Conservation (phyloP, 2,329 filamentous ascomycete genomes). For the Pleomassaria siparia region DNA sequence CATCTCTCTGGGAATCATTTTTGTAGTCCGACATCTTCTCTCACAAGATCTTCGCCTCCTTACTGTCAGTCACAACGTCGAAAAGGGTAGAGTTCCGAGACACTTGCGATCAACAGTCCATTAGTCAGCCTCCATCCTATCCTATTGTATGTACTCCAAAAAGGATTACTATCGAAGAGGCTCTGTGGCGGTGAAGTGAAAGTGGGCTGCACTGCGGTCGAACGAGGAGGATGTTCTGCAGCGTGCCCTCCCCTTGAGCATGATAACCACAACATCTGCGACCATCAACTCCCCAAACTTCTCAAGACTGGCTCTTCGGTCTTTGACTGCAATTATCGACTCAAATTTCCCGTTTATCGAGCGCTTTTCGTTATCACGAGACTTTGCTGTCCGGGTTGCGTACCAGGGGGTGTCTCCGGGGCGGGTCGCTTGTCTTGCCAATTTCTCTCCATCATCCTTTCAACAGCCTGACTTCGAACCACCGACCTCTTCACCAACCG, state of each 20-base stretch:
- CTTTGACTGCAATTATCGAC: background rate
- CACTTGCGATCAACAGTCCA: background rate
- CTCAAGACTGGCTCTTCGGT: background rate
- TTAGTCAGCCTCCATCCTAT: background rate
- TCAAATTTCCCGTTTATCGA: background rate
- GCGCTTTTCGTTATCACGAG: constrained; percentile 2
- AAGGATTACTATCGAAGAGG: background rate
- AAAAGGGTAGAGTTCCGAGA: background rate
- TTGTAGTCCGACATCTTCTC: no score
- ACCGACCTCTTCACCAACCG: constrained; percentile 24
- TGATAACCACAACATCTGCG: background rate
- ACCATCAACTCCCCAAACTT: constrained; percentile 1
- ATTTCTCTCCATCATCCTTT: constrained; percentile 26
- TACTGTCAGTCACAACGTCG: background rate
- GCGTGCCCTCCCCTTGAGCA: background rate
- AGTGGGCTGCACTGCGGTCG: background rate
- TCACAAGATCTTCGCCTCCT: no score
- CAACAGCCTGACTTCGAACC: constrained; percentile 17
- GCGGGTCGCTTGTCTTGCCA: constrained; percentile 12
- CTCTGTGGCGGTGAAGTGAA: background rate
- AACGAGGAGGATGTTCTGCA: background rate
- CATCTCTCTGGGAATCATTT: no score
- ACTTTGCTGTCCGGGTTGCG: background rate
- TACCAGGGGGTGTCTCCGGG: background rate
- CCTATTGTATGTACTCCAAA: background rate